Percentiles rank a stretch among this genome's conserved stretches.
phyloP scores from a whole-genome alignment of 495 filamentous ascomycete species.

The Hyaloscypha hepaticicola region DNA sequence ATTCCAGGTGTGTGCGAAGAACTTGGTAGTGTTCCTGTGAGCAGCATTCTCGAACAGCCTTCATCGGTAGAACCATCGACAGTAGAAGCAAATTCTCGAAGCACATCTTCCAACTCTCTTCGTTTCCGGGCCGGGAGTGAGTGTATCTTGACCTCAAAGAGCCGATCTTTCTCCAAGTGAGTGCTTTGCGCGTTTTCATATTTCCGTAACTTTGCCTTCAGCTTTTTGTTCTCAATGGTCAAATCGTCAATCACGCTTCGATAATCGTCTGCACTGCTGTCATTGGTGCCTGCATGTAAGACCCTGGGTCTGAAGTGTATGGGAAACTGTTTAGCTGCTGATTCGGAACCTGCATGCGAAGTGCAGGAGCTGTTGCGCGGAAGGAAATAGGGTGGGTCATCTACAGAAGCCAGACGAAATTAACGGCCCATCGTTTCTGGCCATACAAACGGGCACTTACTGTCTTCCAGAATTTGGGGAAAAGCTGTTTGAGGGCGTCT shows the following conservation, averaged over 20 bases:
- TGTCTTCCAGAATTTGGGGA: conserved; percentile 29
- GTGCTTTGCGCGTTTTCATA: conserved; percentile 62
- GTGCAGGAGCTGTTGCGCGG: conserved; percentile 43
- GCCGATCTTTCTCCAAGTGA: conserved; percentile 59
- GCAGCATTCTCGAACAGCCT: conserved; percentile 32
- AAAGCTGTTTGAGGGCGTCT: conserved; percentile 37
- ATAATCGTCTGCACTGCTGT: conserved; percentile 57
- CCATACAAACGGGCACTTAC: background rate
- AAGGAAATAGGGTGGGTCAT: conserved; percentile 55
- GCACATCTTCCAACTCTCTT: conserved; percentile 67
- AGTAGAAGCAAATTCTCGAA: conserved; percentile 62
- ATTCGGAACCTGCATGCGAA: conserved; percentile 39
- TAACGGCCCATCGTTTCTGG: background rate
- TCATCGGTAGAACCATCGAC: conserved; percentile 46
- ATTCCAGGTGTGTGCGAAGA: conserved; percentile 33
- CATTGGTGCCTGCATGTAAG: conserved; percentile 38
- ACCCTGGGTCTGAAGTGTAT: conserved; percentile 17
- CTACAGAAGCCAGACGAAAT: conserved; percentile 22
- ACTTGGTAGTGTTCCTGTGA: conserved; percentile 34
- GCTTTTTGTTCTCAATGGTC: conserved; percentile 67
- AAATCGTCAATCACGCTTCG: conserved; percentile 71
- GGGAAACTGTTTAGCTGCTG: conserved; percentile 9
- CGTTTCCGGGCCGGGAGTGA: conserved; percentile 64
- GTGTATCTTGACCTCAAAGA: conserved; percentile 77
- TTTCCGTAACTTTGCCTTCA: conserved; percentile 66